Base-by-base conservation (phyloP, 2,329 filamentous ascomycete species). In the Trichophyton mentagrophytes region DNA sequence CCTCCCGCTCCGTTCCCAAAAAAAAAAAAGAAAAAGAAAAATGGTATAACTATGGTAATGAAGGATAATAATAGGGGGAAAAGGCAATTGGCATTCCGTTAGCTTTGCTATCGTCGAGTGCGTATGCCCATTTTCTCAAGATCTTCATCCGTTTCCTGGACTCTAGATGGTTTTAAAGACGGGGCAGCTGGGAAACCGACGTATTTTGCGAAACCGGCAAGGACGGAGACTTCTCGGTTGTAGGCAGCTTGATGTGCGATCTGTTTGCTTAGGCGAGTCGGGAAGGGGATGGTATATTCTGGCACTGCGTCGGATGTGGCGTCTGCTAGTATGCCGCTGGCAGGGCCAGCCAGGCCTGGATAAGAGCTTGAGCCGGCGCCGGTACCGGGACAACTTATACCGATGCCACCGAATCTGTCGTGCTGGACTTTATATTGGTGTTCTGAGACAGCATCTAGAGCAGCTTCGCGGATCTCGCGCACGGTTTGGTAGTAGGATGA, bases 161-260 rank as follows among this genome's bases (percentile, higher is more conserved):
- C 74, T 42, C 86, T 85, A 27, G 89, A 88, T 47, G 88, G 82
- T 61, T 80, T 80, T 74, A 99, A 86, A 38, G 88, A 81, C 20
- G 93, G 93, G n/a, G 91, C 93, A 36, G 92, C 91, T 40, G 93
- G 93, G 74, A 99, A 99, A 25, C 93, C 93, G 69, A 95, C 86
- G 71, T 96, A 91, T 75, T 96, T 97, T 40, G 92, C 91, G 58
- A 97, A 81, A 42, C 92, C 92, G 4, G 91, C 86, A 61, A 99
- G 77, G 30, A 96, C 84, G 0, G 91, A 95, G 3, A 99, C 91
- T 72, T 99, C 93, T 65, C 87, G 88, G 72, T 96, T 97, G 77
- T 97, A 97, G 55, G 91, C 88, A 57, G 90, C 82, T 67, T 95
- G 91, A 64, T 96, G 88, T 64, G 84, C 81, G 63, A 95, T 82